Base-by-base conservation (phyloP, 345 rosid species). In the Hypericum perforatum region DNA sequence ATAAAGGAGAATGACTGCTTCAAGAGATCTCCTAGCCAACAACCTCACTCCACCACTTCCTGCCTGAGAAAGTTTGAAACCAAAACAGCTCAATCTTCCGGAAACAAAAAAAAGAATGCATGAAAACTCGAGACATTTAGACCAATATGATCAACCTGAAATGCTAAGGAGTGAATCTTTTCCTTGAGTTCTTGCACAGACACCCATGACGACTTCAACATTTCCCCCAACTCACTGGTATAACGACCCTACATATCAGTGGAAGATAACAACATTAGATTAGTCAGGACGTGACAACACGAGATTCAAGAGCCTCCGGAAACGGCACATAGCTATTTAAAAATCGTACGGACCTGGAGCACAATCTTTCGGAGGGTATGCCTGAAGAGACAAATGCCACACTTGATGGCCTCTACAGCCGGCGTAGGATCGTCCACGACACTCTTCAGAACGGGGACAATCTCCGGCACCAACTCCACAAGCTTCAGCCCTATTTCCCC, bases 111-210 rank as follows among this genome's bases (percentile, higher is more conserved):
- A 57, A 57, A 13, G 39, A 45, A 63, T n/a, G n/a, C n/a, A 59
- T 42, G 36, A 40, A 54, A 7, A 56, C 41, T 41, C 32, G 40
- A n/a, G n/a, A 37, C 10, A 59, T 15, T 38, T 57, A 14, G 58
- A 73, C 15, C 61, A 41, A 46, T 7, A 52, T 9, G 37, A 32
- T 54, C 49, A 58, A 92, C 95, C 91, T 78, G 78, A 70, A 85
- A 88, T 66, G 97, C 97, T 48, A 73, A 39, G 22, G 82, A 71
- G 70, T 69, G 83, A 66, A 92, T 61, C 62, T 80, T 81, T 51
- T 92, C 98, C 81, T 92, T 88, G 70, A 92, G 72, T 63, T 83
- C 82, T 62, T 80, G 60, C 84, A 88, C 75, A 74, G 85, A 88
- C 32, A 68, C 68, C 98, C 97, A 88, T 0, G 95, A 82, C 49